phyloP scores from a whole-genome alignment of 768 basidiomycete genomes.

The Amanita jacksonii region DNA sequence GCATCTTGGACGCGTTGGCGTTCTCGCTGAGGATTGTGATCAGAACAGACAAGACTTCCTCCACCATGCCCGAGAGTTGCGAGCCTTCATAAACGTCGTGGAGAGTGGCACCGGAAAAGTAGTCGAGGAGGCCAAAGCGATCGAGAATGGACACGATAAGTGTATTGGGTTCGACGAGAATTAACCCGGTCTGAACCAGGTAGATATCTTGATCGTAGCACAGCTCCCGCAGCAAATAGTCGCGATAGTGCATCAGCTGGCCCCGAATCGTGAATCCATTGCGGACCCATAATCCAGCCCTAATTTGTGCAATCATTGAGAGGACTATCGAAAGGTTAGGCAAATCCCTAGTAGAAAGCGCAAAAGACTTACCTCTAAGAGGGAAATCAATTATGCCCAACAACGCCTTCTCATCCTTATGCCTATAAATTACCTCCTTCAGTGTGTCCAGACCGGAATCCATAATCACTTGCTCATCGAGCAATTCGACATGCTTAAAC shows the following conservation, averaged over 20 bases:
- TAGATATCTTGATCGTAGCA: conserved; percentile 95
- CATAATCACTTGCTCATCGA: conserved; percentile 44
- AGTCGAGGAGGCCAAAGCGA: conserved; percentile 73
- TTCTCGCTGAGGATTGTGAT: conserved; percentile 83
- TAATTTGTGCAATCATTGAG: conserved; percentile 89
- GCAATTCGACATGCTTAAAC: conserved; percentile 69
- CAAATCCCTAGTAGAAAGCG: conserved; percentile 8
- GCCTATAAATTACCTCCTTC: conserved; percentile 49
- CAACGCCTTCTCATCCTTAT: conserved; percentile 57
- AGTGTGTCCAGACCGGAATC: conserved; percentile 45
- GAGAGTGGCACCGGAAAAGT: conserved; percentile 51
- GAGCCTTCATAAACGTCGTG: conserved; percentile 23
- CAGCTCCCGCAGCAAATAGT: conserved; percentile 89
- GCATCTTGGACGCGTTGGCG: conserved; percentile 60
- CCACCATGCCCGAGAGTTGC: conserved; percentile 79
- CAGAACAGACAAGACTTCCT: conserved; percentile 83
- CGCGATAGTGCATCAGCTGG: conserved; percentile 91
- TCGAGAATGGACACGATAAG: conserved; percentile 84
- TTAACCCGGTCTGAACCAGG: conserved; percentile 78
- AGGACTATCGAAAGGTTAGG: too few relatives aligned
- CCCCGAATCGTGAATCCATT: conserved; percentile 95
- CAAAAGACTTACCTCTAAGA: conserved; percentile 54
- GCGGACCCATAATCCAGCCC: conserved; percentile 93
- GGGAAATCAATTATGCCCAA: conserved; percentile 83
- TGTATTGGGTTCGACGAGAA: conserved; percentile 66